Base-by-base conservation (phyloP, 2,329 filamentous ascomycete species). In the Pseudofabraea citricarpa region DNA sequence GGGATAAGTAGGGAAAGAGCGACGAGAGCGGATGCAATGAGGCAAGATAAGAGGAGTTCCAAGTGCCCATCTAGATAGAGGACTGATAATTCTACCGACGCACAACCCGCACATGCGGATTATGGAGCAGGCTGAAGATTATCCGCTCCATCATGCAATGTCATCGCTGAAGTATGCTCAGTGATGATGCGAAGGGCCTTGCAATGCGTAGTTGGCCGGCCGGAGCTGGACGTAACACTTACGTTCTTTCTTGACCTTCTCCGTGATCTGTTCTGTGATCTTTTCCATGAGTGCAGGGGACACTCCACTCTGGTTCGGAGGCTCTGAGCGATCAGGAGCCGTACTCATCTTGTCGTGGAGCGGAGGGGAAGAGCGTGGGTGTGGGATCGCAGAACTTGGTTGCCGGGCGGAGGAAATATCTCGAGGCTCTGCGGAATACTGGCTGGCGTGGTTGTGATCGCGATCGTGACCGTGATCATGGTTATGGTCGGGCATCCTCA, bases 271-370 rank as follows among this genome's bases (percentile, higher is more conserved):
- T 9, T 37, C 35, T 1, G 76, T 81, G 51, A 83, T 78, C 48
- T 79, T 74, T 37, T 76, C 73, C 40, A 85, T 71, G 18, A 84
- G 65, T 6, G 79, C 75, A 2, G 79, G 79, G 40, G 80, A 74
- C 10, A 84, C 64, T 29, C 72, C 69, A 45, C 66, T 67, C 7
- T 45, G 41, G 15, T 27, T 40, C 20, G 46, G 16, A 16, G 50
- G 35, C 9, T 53, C 49, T 23, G 37, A 19, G 15, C 43, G 49
- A 22, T 50, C 48, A 19, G 48, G 31, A 21, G 44, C 46, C 32
- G 54, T 40, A 23, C 47, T 27, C 47, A 56, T 53, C 29, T 44
- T 55, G 22, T 53, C 48, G 40, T 45, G 32, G 19, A 43, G 43
- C 6, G 46, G 36, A n/a, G 53, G 48, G 37, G 53, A 51, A 23